Conservation (phyloP, 148 eudicot species). For the Talinum fruticosum region DNA sequence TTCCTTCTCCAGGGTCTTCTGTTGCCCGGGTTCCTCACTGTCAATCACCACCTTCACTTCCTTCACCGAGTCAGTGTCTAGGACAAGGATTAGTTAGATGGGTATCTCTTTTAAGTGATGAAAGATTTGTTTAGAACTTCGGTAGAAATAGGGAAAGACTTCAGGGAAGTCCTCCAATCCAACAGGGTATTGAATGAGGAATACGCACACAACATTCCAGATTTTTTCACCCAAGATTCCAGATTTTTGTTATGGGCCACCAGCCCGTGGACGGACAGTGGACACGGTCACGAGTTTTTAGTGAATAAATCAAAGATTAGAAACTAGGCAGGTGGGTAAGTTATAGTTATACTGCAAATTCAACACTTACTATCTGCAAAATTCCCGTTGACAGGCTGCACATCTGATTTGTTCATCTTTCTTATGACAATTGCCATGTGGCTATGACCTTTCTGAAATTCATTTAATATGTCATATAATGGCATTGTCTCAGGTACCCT, state of each 20-base stretch:
- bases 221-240: not conserved
- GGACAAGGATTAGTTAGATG: not conserved
- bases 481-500: slow-evolving; percentile 88
- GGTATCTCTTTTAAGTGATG: not conserved
- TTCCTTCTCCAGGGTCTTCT: slow-evolving; percentile 34
- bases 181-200: too few species aligned
- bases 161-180: not conserved
- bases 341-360: not conserved
- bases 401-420: slow-evolving; percentile 38
- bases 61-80: slow-evolving; percentile 29
- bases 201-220: not conserved
- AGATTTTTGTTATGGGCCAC: not conserved
- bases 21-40: slow-evolving; percentile 37
- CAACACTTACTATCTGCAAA: slow-evolving; percentile 37
- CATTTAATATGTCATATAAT: slow-evolving; percentile 87
- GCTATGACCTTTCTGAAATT: slow-evolving; percentile 96
- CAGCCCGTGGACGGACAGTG: not conserved
- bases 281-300: not conserved
- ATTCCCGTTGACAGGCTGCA: slow-evolving; percentile 29
- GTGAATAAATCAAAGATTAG: not conserved
- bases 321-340: not conserved
- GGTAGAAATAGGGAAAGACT: not conserved
- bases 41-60: slow-evolving; percentile 70
- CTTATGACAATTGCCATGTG: slow-evolving; percentile 94
- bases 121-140: slow-evolving; percentile 1